Evolutionary conservation across 75 land plant genomes (phyloP).

Genomic region (Gnetum montanum): DNA sequence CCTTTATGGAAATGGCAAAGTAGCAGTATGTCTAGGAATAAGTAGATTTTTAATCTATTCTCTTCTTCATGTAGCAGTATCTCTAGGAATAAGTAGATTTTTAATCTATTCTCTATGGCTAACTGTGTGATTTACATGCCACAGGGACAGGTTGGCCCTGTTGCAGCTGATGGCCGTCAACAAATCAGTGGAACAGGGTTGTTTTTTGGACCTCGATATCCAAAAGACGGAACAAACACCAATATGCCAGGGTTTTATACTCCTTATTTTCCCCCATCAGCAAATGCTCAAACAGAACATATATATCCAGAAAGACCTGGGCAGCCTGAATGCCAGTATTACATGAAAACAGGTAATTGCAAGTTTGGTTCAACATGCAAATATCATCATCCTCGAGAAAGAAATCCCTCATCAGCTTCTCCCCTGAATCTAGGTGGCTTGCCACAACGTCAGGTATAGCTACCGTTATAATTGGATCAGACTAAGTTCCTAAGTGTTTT

Average conservation of each 20-base stretch:
- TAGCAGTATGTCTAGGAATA: too few species aligned
- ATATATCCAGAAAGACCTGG: constrained; percentile 51
- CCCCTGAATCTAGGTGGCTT: constrained; percentile 57
- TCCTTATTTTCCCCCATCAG: constrained; percentile 33
- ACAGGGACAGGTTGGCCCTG: constrained; percentile 15
- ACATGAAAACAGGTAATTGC: constrained; percentile 70
- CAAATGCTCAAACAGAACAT: constrained; percentile 28
- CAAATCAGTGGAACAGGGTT: constrained; percentile 11
- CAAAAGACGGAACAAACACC: constrained; percentile 14
- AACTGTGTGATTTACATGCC: neutral
- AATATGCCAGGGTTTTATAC: constrained; percentile 4
- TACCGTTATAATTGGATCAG: too few species aligned
- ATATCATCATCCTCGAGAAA: constrained; percentile 76
- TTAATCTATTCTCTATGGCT: too few species aligned
- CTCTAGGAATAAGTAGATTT: too few species aligned
- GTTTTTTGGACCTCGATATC: constrained; percentile 14
- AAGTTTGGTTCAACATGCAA: constrained; percentile 61
- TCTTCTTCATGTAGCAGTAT: too few species aligned
- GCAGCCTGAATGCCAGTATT: constrained; percentile 60
- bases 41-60: too few species aligned
- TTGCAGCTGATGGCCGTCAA: constrained; percentile 18
- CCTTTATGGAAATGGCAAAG: too few species aligned
- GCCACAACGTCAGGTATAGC: constrained; percentile 72
- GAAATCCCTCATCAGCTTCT: constrained; percentile 35
- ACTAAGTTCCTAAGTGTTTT: too few species aligned